phyloP scores from a whole-genome alignment of 345 rosid species.

The Garcia nutans region DNA sequence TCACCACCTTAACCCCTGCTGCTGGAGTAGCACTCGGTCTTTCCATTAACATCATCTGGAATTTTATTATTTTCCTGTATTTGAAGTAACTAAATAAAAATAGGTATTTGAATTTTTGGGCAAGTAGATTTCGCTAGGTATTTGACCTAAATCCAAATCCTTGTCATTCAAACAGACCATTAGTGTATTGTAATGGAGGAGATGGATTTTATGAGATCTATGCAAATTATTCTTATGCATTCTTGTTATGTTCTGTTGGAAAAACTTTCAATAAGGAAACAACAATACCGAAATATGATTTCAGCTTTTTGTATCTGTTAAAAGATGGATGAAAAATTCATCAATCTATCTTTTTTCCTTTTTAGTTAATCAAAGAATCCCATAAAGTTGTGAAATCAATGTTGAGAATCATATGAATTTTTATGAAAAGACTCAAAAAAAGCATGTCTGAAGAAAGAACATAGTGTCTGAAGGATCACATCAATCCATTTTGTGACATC shows the following conservation, averaged over 20 bases:
- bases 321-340: not conserved
- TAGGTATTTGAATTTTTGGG: too few species aligned
- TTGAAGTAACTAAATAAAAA: too few species aligned
- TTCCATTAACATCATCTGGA: constrained; percentile 76
- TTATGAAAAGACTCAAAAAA: not conserved
- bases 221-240: not conserved
- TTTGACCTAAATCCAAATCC: too few species aligned
- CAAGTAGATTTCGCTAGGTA: too few species aligned
- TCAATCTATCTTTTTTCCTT: not conserved
- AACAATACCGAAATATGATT: not conserved
- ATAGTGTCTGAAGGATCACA: not conserved
- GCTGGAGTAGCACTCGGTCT: constrained; percentile 79
- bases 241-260: not conserved
- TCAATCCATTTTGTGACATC: too few species aligned
- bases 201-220: not conserved
- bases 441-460: not conserved
- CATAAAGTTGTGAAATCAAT: not conserved
- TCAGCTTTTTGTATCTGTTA: not conserved
- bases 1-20: constrained; percentile 86
- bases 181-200: not conserved
- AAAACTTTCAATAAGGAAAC: not conserved
- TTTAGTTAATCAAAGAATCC: not conserved
- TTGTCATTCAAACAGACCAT: not conserved
- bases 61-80: constrained; percentile 55
- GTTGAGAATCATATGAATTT: not conserved